phyloP scores from a whole-genome alignment of 139 green algal species.

The Chlorella sp. region DNA sequence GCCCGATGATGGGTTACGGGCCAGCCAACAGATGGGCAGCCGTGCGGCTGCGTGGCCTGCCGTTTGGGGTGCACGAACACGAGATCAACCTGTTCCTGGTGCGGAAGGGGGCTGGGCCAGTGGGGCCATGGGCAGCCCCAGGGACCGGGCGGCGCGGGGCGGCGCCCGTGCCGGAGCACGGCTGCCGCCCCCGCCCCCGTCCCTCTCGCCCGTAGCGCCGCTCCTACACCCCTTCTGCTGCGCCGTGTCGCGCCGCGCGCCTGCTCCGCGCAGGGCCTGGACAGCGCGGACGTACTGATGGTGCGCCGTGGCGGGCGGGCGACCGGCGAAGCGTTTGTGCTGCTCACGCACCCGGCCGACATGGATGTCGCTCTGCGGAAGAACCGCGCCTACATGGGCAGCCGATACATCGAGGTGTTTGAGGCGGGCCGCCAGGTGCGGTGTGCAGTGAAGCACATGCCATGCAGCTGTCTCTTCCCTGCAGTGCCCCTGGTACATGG shows the following conservation, averaged over 20 bases:
- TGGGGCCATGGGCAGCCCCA: background rate
- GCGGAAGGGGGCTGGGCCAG: constrained; percentile 21
- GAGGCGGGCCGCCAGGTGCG: constrained; percentile 72
- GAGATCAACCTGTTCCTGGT: constrained; percentile 83
- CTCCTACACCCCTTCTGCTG: too few species aligned
- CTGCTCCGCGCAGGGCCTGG: constrained; percentile 60
- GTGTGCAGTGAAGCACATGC: too few species aligned
- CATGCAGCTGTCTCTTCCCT: too few species aligned
- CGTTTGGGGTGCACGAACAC: constrained; percentile 77
- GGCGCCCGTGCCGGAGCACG: background rate
- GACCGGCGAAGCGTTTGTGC: constrained; percentile 76
- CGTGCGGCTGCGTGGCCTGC: constrained; percentile 67
- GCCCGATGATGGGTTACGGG: too few species aligned
- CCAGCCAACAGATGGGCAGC: too few species aligned
- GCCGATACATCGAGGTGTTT: constrained; percentile 84
- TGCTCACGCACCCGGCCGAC: constrained; percentile 60
- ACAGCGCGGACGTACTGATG: constrained; percentile 78
- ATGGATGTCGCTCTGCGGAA: constrained; percentile 72
- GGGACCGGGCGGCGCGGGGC: background rate
- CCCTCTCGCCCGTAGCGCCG: background rate
- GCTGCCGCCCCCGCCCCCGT: background rate
- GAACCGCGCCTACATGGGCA: constrained; percentile 80
- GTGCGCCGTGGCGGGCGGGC: constrained; percentile 64
- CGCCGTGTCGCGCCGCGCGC: background rate
- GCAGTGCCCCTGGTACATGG: background rate